Evolutionary conservation across 1,139 yeast genomes (phyloP), one percentile per base, ranked within the genome.

Genomic region (Suhomyces anneliseae): DNA sequence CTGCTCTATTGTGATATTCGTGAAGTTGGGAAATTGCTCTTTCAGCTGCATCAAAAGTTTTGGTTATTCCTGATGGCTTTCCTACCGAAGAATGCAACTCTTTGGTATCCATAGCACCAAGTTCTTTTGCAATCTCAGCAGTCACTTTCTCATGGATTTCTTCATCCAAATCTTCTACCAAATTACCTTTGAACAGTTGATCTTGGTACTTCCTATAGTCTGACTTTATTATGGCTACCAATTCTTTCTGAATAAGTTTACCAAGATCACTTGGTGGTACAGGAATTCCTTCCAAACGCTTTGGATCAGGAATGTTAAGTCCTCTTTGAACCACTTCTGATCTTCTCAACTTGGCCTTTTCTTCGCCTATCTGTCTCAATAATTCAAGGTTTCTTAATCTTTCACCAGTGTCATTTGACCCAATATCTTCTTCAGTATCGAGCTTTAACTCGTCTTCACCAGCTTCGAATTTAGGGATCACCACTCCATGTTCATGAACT

Each of bases 311-410:
- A 9, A 85, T 66, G 0, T 76, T 73, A n/a, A 85, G 66, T 0
- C 70, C 76, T 40, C 64, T 60, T 52, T 79, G 82, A 0, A 82
- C 63, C 0, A 72, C 85, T 51, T 72, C 78, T 0, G 89, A 79
- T 43, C 78, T 58, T 45, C 80, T 59, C 12, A 64, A 52, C 42
- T 63, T 60, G 2, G 68, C 62, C 44, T 61, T 62, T 43, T 65
- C 68, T 14, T 58, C 67, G 19, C 64, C 68, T 4, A 68, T 59
- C 47, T 61, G 59, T 29, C 60, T 57, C 36, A 69, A 53, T 2
- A 67, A 50, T 43, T 65, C 65, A 38, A 68, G 50, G 34, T 61
- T 58, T 36, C 67, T 51, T 14, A 60, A 35, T 33, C 59, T 46
- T 42, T 65, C 69, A 0, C 66, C 65, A 9, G 55, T 52, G 34